These are phyloP conservation scores for Aspergillus sp. DNA, from an alignment of 2,329 filamentous ascomycete species.

Conservation along the genomic window DNA sequence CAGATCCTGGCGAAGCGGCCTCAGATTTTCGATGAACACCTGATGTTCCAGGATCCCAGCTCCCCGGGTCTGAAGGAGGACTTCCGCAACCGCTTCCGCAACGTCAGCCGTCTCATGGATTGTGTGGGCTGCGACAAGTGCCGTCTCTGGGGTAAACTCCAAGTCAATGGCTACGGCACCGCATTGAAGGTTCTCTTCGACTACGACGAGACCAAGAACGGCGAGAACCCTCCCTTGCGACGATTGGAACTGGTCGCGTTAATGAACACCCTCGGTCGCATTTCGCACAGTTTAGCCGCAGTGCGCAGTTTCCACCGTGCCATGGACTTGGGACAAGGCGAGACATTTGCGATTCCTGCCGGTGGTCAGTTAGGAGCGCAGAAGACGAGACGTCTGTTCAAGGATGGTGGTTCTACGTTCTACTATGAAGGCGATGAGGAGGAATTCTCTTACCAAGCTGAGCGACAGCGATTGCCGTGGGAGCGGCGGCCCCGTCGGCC, in stretches of 20 bases:
- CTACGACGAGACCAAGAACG: constrained; percentile 63
- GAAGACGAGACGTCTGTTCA: constrained; percentile 16
- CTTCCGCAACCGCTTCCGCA: constrained; percentile 94
- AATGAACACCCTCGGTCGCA: constrained; percentile 85
- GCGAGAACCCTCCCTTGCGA: constrained; percentile 64
- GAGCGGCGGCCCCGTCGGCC: constrained; percentile 21
- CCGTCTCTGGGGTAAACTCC: constrained; percentile 93
- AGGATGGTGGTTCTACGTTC: constrained; percentile 28
- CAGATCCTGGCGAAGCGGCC: constrained; percentile 58
- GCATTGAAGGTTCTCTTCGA: constrained; percentile 95
- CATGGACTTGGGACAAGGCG: constrained; percentile 30
- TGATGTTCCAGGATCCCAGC: constrained; percentile 75
- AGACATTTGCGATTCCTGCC: constrained; percentile 22
- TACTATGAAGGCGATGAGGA: constrained; percentile 35
- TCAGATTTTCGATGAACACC: constrained; percentile 84
- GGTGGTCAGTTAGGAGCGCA: constrained; percentile 19
- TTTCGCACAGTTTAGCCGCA: constrained; percentile 72
- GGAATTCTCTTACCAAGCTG: constrained; percentile 36
- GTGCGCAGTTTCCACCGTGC: constrained; percentile 63
- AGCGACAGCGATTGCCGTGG: constrained; percentile 27
- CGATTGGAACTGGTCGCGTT: constrained; percentile 90
- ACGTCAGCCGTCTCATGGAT: constrained; percentile 95
- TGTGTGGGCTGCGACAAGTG: constrained; percentile 99
- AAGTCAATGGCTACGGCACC: constrained; percentile 89
- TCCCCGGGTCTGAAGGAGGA: constrained; percentile 81